Base-by-base conservation (phyloP, 257 asterid species). In the Solanum paucissectum region DNA sequence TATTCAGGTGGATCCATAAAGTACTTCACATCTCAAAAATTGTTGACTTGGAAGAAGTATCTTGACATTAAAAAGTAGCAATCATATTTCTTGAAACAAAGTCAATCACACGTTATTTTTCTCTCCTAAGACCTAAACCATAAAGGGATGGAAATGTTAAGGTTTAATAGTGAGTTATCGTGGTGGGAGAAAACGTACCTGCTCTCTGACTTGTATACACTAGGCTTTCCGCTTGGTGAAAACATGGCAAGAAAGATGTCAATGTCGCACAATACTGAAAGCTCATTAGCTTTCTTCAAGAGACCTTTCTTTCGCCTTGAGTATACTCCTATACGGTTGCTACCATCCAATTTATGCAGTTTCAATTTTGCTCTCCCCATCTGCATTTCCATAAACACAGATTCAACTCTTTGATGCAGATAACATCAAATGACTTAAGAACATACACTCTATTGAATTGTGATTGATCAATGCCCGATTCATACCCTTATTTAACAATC, bases 241-340 rank as follows among this genome's bases (percentile, higher is more conserved):
- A 74, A 74, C 52, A 75, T 86, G 60, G 69, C 72, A 73, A 86
- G 85, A 42, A 52, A 49, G 38, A 86, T 62, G 72, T 86, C 74
- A 86, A 73, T 81, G 83, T 37, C 85, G 37, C 88, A 86, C 38
- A 86, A 46, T 12, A 86, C 85, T 46, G 88, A 72, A 37, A 86
- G 72, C 58, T 86, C 88, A 44, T 62, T 33, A 74, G 88, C 88
- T 86, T 86, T 86, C 88, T 86, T 86, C 84, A 86, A 33, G 34
- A 86, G 71, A 20, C 88, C 88, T 42, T 86, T 86, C 71, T 73
- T 86, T 36, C 88, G 55, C 49, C 83, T 86, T 11, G 85, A 86
- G 76, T 72, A 86, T 36, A 81, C 83, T 72, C 82, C 84, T 62
- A 55, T 72, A 4, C 88, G 83, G 85, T 86, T 86, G 55, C 74